phyloP scores from a whole-genome alignment of 495 filamentous ascomycete species.

The Penicillium coprophilum region DNA sequence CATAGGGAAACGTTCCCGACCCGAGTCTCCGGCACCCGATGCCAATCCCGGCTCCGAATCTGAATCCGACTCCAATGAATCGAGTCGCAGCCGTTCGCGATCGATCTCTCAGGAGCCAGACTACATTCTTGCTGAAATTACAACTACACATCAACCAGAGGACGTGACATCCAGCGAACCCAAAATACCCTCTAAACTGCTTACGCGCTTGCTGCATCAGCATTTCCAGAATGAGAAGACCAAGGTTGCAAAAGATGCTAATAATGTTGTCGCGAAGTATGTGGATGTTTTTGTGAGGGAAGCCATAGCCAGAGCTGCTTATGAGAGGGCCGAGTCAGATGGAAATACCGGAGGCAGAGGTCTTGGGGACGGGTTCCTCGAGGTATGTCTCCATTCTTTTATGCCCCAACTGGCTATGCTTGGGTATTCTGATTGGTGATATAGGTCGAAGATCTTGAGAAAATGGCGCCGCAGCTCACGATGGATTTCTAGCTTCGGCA shows the following conservation, averaged over 20 bases:
- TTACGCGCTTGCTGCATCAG: conserved; percentile 74
- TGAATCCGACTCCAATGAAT: conserved; percentile 25
- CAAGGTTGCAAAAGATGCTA: conserved; percentile 76
- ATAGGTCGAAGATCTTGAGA: conserved; percentile 75
- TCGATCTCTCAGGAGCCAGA: conserved; percentile 38
- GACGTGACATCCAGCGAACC: conserved; percentile 44
- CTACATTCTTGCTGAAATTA: conserved; percentile 51
- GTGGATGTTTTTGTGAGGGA: conserved; percentile 91
- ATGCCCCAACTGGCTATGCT: background rate
- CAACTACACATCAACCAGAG: conserved; percentile 25
- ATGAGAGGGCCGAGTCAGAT: conserved; percentile 57
- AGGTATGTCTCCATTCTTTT: conserved; percentile 53
- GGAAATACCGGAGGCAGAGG: conserved; percentile 29
- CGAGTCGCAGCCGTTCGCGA: conserved; percentile 19
- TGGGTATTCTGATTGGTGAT: conserved; percentile 12
- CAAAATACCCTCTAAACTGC: conserved; percentile 68
- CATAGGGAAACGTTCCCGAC: conserved; percentile 14
- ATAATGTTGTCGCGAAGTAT: conserved; percentile 77
- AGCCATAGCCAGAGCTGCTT: conserved; percentile 78
- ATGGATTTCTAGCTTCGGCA: conserved; percentile 68
- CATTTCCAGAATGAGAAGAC: conserved; percentile 70
- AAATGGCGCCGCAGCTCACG: conserved; percentile 81
- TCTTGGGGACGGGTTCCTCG: conserved; percentile 62
- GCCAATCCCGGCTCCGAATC: conserved; percentile 18
- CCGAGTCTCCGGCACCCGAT: conserved; percentile 16